A percentile compares a stretch with the other conserved stretches of the same genome.
Evolutionary conservation across 75 land plant species (phyloP).

Genomic region (Selaginella tamariscina): DNA sequence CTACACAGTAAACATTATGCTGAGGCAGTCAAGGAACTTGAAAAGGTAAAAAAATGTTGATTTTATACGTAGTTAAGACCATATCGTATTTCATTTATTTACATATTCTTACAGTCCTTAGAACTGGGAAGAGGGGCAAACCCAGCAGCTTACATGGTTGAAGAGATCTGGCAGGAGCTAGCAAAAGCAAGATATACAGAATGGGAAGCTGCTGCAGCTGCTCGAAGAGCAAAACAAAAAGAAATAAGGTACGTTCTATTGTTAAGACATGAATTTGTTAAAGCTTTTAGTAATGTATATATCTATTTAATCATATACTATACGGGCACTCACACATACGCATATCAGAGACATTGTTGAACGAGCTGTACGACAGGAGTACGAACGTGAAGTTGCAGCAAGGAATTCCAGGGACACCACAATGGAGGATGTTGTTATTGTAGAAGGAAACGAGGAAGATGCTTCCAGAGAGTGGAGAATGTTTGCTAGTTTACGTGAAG

Average conservation of each 20-base stretch:
- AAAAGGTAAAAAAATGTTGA: constrained; percentile 20
- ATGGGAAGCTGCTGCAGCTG: constrained; percentile 49
- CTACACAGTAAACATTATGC: constrained; percentile 19
- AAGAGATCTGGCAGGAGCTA: constrained; percentile 84
- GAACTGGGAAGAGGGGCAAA: constrained; percentile 66
- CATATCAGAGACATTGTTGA: constrained; percentile 40
- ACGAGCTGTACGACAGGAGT: constrained; percentile 21
- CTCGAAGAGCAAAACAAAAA: constrained; percentile 41
- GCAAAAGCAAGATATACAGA: constrained; percentile 59
- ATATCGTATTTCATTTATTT: neutral
- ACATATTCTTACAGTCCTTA: constrained; percentile 45
- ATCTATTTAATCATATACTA: too few relatives aligned
- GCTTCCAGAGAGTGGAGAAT: constrained; percentile 7
- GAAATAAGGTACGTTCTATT: constrained; percentile 43
- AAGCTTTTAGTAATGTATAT: neutral
- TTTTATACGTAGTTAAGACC: neutral
- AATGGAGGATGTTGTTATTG: constrained; percentile 15
- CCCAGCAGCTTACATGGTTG: constrained; percentile 55
- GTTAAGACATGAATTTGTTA: neutral
- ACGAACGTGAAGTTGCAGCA: constrained; percentile 11
- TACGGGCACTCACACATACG: too few relatives aligned
- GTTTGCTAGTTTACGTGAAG: constrained; percentile 15
- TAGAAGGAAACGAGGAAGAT: constrained; percentile 11
- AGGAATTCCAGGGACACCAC: constrained; percentile 8
- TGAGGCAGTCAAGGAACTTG: constrained; percentile 27